These are phyloP conservation scores for Yarrowia bubula DNA, from an alignment of 805 yeast genomes.

Conservation along the genomic window DNA sequence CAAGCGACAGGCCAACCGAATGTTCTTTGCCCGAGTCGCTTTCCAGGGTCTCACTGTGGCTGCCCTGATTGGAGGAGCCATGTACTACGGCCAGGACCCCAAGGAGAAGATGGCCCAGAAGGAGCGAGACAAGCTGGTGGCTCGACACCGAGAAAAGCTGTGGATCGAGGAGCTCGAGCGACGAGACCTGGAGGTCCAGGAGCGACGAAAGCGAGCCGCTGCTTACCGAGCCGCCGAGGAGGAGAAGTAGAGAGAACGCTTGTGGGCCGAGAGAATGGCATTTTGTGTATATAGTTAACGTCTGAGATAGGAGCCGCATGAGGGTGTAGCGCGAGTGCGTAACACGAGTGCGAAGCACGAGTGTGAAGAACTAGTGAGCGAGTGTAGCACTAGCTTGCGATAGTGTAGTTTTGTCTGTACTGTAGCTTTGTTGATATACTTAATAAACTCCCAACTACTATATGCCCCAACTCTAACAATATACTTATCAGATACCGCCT, in stretches of 20 bases:
- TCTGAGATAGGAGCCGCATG: neutral
- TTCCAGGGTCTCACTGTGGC: constrained; percentile 80
- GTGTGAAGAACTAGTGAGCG: too few species aligned
- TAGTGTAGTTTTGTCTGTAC: too few species aligned
- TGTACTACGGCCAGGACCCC: constrained; percentile 51
- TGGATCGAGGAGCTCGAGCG: constrained; percentile 87
- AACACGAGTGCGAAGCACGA: too few species aligned
- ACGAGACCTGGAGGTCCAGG: constrained; percentile 71
- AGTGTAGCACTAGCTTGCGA: too few species aligned
- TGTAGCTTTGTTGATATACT: too few species aligned
- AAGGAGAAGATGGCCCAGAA: constrained; percentile 43
- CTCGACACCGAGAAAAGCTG: constrained; percentile 75
- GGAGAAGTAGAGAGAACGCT: neutral
- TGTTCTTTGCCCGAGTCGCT: constrained; percentile 87
- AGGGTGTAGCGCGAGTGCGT: too few species aligned
- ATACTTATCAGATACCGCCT: too few species aligned
- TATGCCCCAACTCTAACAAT: too few species aligned
- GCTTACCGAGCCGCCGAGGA: constrained; percentile 3
- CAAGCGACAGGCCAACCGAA: constrained; percentile 71
- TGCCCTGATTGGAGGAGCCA: constrained; percentile 80
- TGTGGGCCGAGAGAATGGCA: neutral
- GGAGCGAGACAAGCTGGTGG: constrained; percentile 69
- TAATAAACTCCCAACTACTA: too few species aligned
- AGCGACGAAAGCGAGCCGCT: constrained; percentile 66
- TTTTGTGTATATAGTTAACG: constrained; percentile 26